Percentiles rank a stretch among this genome's conserved stretches.
phyloP scores from a whole-genome alignment of 2,329 filamentous ascomycete species.

The Aspergillus ochraceus region DNA sequence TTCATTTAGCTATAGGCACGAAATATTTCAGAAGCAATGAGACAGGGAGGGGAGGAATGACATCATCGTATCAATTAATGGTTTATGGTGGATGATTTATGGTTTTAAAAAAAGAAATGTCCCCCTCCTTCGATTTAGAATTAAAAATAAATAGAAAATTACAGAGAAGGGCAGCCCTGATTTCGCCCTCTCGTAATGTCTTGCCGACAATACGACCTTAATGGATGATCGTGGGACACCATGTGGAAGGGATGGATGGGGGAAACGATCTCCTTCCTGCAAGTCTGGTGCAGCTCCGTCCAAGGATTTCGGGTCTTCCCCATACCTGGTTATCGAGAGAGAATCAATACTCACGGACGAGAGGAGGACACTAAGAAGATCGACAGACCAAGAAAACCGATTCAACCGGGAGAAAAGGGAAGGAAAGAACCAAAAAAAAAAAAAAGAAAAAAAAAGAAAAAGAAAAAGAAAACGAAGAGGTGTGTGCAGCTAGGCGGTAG shows the following conservation, averaged over 20 bases:
- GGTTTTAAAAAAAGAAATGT: neutral
- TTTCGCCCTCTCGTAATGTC: neutral
- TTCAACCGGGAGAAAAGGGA: neutral
- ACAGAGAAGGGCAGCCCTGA: neutral
- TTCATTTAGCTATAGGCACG: neutral
- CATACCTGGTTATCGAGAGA: neutral
- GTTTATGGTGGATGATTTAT: neutral
- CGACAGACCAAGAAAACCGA: conserved; percentile 7
- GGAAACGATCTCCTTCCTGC: conserved; percentile 12
- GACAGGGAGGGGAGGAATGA: neutral
- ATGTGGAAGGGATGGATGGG: conserved; percentile 18
- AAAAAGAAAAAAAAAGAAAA: no score
- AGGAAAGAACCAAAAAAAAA: no score
- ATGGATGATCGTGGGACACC: conserved; percentile 14
- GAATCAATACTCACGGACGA: neutral
- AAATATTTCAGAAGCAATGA: neutral
- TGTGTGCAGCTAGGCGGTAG: neutral
- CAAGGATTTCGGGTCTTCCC: neutral
- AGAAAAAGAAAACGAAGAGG: neutral
- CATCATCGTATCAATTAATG: neutral
- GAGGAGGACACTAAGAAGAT: conserved; percentile 8
- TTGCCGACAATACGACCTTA: neutral
- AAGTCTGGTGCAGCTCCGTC: neutral
- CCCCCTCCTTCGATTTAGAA: neutral
- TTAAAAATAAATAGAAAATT: neutral